Conservation (phyloP, 228 moss, liverwort and hornwort species). For the Sphagnum magellanicum region DNA sequence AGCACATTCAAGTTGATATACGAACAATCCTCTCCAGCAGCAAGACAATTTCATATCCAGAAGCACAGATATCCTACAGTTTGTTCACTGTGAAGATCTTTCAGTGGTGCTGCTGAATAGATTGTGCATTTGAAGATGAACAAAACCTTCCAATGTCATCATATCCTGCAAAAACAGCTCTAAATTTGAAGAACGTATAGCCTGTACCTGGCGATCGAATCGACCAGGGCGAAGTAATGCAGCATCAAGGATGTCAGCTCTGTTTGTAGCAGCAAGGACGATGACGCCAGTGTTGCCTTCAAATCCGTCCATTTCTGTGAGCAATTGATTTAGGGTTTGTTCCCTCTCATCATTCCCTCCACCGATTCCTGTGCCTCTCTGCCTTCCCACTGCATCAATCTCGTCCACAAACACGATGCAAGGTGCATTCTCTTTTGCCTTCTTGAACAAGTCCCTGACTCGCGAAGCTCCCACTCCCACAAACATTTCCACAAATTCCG, state of each 20-base stretch:
- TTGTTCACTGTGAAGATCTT: not conserved
- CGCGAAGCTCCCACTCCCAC: slow-evolving; percentile 64
- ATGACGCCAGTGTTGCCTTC: slow-evolving; percentile 63
- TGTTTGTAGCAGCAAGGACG: slow-evolving; percentile 62
- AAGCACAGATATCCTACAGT: not conserved
- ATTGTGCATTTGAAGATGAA: too few relatives aligned
- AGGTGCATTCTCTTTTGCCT: slow-evolving; percentile 60
- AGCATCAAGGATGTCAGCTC: slow-evolving; percentile 51
- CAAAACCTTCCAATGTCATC: not conserved
- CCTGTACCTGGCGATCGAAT: slow-evolving; percentile 51
- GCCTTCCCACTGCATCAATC: slow-evolving; percentile 64
- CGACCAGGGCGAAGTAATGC: slow-evolving; percentile 67
- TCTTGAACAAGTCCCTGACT: slow-evolving; percentile 56
- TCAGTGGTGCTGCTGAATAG: not conserved
- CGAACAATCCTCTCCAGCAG: too few relatives aligned
- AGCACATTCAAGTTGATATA: too few relatives aligned
- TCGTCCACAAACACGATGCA: slow-evolving; percentile 69
- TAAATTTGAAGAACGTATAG: not conserved
- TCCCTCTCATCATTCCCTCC: slow-evolving; percentile 59
- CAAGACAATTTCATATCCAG: not conserved
- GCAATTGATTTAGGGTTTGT: slow-evolving; percentile 53
- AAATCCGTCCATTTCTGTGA: slow-evolving; percentile 67
- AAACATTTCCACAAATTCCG: slow-evolving; percentile 69
- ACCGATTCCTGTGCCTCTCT: slow-evolving; percentile 58
- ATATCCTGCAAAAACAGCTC: not conserved